Percentiles rank a stretch among this genome's conserved stretches.
Conservation (phyloP, 306 rosid genomes). For the Pyrus betulifolia region DNA sequence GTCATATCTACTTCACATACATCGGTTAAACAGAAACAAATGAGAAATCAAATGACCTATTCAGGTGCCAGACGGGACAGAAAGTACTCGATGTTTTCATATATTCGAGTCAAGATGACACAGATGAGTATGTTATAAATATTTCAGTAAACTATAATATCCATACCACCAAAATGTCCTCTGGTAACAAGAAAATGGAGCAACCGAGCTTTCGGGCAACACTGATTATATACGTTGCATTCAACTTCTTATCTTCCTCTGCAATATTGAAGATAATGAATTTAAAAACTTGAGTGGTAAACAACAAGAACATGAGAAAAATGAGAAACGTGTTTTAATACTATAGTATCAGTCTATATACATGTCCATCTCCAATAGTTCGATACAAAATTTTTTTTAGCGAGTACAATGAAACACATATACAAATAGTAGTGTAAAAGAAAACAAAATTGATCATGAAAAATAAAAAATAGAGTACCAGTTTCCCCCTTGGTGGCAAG, state of each 20-base stretch:
- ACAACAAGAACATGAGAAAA: background rate
- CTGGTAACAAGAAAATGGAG: slow-evolving; percentile 94
- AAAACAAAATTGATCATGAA: background rate
- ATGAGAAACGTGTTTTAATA: background rate
- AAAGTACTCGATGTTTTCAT: background rate
- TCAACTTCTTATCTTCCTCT: slow-evolving; percentile 97
- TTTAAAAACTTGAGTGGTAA: background rate
- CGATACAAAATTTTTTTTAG: background rate
- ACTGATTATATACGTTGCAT: slow-evolving; percentile 94
- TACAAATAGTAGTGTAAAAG: background rate
- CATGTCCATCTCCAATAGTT: slow-evolving; percentile 6
- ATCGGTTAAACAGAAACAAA: background rate
- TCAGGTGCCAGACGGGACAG: background rate
- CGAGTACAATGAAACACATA: background rate
- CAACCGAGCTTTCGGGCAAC: slow-evolving; percentile 98
- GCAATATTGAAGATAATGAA: slow-evolving; percentile 24
- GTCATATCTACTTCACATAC: background rate
- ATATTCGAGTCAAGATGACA: background rate
- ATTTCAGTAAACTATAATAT: background rate
- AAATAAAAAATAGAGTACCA: slow-evolving; percentile 40
- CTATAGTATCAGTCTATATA: background rate
- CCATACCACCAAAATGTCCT: slow-evolving; percentile 85
- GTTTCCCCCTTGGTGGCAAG: slow-evolving; percentile 93
- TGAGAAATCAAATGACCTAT: background rate
- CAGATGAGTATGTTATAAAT: background rate